These are phyloP conservation scores for Galerina marginata DNA, from an alignment of 768 basidiomycete species.

Conservation along the genomic window DNA sequence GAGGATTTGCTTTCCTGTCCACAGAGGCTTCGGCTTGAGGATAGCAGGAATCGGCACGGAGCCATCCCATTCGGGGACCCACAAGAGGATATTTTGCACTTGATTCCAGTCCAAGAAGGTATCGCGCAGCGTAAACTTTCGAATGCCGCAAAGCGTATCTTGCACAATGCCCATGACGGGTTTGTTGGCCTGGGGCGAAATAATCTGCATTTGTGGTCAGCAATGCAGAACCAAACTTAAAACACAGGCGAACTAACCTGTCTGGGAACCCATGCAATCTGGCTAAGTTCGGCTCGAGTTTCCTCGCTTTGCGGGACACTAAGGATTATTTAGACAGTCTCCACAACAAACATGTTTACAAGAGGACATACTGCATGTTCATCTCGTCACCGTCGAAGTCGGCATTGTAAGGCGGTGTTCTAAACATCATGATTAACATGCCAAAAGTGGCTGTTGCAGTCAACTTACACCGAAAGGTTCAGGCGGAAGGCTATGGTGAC, in stretches of 20 bases:
- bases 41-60: slow-evolving; percentile 90
- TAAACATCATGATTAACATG: slow-evolving; percentile 39
- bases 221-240: neutral
- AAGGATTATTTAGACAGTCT: slow-evolving; percentile 7
- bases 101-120: slow-evolving; percentile 94
- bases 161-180: slow-evolving; percentile 99
- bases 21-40: slow-evolving; percentile 94
- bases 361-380: slow-evolving; percentile 95
- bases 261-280: slow-evolving; percentile 98
- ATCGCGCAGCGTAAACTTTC: slow-evolving; percentile 96
- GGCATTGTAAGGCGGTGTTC: slow-evolving; percentile 97
- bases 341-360: neutral
- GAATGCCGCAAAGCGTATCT: slow-evolving; percentile 96
- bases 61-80: slow-evolving; percentile 99
- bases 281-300: slow-evolving; percentile 95
- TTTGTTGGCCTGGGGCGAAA: slow-evolving; percentile 99
- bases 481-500: slow-evolving; percentile 82
- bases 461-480: slow-evolving; percentile 93
- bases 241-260: slow-evolving; percentile 61
- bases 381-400: slow-evolving; percentile 99
- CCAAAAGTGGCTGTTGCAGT: slow-evolving; percentile 22
- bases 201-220: slow-evolving; percentile 64
- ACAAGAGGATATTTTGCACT: slow-evolving; percentile 96
- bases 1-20: slow-evolving; percentile 97
- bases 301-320: slow-evolving; percentile 99